phyloP scores from a whole-genome alignment of 176 grass and related monocot genomes.

The Elymus sibiricus region DNA sequence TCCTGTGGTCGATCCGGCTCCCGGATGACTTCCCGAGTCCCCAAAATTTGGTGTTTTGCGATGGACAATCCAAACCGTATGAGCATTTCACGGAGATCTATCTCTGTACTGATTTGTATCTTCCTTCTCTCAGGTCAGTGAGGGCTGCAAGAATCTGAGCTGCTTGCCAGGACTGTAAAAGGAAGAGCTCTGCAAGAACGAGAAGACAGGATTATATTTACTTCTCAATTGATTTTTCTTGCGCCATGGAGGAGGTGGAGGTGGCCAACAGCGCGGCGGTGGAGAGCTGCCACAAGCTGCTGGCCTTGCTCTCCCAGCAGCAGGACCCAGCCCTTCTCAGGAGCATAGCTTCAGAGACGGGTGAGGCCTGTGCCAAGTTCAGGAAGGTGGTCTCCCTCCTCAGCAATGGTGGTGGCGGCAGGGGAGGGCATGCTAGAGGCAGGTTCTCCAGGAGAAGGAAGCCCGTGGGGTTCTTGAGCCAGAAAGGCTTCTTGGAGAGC shows the following conservation, averaged over 20 bases:
- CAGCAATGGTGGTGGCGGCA: background rate
- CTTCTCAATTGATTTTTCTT: background rate
- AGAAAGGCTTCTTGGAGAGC: slow-evolving; percentile 49
- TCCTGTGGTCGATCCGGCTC: background rate
- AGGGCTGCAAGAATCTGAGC: slow-evolving; percentile 11
- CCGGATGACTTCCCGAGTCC: background rate
- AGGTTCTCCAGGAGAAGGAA: slow-evolving; percentile 40
- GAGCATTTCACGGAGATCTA: slow-evolving; percentile 23
- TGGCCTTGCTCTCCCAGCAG: slow-evolving; percentile 60
- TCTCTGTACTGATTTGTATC: slow-evolving; percentile 17
- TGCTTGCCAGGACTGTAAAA: background rate
- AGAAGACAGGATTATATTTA: background rate
- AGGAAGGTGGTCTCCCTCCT: slow-evolving; percentile 72
- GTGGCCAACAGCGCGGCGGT: slow-evolving; percentile 70
- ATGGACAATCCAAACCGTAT: background rate
- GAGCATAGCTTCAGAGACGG: slow-evolving; percentile 54
- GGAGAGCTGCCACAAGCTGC: slow-evolving; percentile 72
- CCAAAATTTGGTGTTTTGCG: background rate
- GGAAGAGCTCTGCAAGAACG: background rate
- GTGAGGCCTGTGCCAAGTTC: slow-evolving; percentile 67
- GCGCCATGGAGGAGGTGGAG: slow-evolving; percentile 74
- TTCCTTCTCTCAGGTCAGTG: background rate
- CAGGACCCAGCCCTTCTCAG: slow-evolving; percentile 49
- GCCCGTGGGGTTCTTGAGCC: slow-evolving; percentile 28
- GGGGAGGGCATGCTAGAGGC: slow-evolving; percentile 54